Base-by-base conservation (phyloP, 2,329 filamentous ascomycete genomes). In the Grosmannia penicillata region DNA sequence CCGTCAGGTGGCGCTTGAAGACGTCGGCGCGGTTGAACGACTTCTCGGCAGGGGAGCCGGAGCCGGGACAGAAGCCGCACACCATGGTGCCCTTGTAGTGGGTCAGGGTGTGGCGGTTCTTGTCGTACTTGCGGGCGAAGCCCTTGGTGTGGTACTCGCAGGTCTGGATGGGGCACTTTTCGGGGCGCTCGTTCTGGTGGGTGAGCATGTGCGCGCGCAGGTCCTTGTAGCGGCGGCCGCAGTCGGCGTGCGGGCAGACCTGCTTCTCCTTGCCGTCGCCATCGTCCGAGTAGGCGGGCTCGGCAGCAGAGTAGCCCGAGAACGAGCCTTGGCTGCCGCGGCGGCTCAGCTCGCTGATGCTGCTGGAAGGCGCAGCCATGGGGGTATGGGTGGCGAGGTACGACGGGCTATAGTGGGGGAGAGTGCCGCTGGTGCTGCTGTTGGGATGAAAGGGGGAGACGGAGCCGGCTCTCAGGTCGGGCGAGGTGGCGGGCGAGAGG, bases 61-160 rank as follows among this genome's bases (percentile, higher is more conserved):
- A 85, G 25, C 85, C 84, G 2, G 86, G 84, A 51, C 87, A 94
- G 63, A 94, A 95, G 23, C 85, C 86, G 54, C 87, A 95, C 19
- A 94, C 84, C 87, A 94, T 94, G 35, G 83, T 94, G 29, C 87
- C 87, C 62, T 94, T 94, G 71, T 94, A 95, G 57, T 95, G 87
- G 6, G 87, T 95, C 45, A 94, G 61, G 6, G 86, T 93, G 57
- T 95, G 87, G 32, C 87, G 69, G 61, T 94, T 94, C 70, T 93
- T 93, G 66, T 95, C 87, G 56, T 95, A 95, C 61, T 94, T 94
- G 50, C 87, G 72, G 10, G 87, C 86, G 53, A 95, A 95, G 4
- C 87, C 87, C 61, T 94, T 94, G 53, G 72, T 65, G 63, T 93
- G 80, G 60, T 94, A 95, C 52, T 93, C 85, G 64, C 87, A 95